Conservation (phyloP, 495 filamentous ascomycete genomes). For the Hypoxylon trugodes region DNA sequence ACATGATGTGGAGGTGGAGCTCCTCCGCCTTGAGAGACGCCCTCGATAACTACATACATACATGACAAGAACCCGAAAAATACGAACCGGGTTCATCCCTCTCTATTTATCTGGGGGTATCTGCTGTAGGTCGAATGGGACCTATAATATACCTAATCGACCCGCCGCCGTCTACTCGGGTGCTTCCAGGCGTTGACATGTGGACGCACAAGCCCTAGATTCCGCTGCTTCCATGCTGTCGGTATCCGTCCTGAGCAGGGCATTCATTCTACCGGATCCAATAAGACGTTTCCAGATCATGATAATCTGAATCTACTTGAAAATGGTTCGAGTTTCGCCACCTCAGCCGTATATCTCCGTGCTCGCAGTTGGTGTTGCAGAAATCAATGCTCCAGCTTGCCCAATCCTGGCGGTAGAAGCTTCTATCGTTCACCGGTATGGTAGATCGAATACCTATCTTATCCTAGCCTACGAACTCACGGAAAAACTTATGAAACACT, state of each 20-base stretch:
- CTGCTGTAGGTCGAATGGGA: conserved; percentile 2
- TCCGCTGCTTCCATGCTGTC: conserved; percentile 30
- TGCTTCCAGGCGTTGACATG: conserved; percentile 15
- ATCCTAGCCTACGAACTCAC: no score
- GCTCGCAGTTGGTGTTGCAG: background rate
- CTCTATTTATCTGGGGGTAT: background rate
- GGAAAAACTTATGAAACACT: background rate
- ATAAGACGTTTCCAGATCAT: conserved; percentile 1
- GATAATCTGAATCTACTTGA: background rate
- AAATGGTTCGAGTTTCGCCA: conserved; percentile 9
- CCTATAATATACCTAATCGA: conserved; percentile 12
- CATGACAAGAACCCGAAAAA: conserved; percentile 3
- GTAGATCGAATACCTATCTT: background rate
- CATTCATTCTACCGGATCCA: conserved; percentile 2
- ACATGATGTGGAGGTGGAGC: background rate
- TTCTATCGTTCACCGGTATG: no score
- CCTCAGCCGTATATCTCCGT: conserved; percentile 1
- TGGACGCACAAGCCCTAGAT: conserved; percentile 14
- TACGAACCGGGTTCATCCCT: background rate
- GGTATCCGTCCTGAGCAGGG: conserved; percentile 31
- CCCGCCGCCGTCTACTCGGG: conserved; percentile 9
- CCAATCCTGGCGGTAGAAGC: background rate
- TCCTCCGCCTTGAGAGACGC: conserved; percentile 11
- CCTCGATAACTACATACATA: conserved; percentile 1
- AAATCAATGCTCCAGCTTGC: background rate